These are phyloP conservation scores for Westerdykella sp. DNA, from an alignment of 2,329 filamentous ascomycete species.

Conservation along the genomic window DNA sequence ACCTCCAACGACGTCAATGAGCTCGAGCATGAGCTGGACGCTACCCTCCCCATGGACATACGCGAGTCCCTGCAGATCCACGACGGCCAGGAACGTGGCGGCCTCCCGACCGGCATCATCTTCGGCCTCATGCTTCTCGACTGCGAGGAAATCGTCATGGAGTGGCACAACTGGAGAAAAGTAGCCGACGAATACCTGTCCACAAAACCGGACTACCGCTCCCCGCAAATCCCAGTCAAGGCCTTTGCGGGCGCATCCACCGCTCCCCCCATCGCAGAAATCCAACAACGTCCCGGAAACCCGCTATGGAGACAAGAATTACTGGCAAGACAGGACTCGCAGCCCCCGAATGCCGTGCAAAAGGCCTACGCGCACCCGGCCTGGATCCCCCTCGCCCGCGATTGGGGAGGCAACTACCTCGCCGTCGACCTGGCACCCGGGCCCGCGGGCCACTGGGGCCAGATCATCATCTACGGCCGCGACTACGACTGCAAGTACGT, in stretches of 20 bases:
- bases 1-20: constrained; percentile 95
- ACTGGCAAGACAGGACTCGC: constrained; percentile 74
- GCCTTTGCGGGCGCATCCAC: constrained; percentile 65
- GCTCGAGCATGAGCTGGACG: constrained; percentile 90
- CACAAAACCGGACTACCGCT: constrained; percentile 47
- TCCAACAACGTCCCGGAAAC: constrained; percentile 48
- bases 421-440: constrained; percentile 90
- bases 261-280: constrained; percentile 55
- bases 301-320: constrained; percentile 80
- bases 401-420: constrained; percentile 98
- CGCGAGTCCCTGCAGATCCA: constrained; percentile 86
- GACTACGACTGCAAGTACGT: constrained; percentile 99
- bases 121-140: constrained; percentile 94
- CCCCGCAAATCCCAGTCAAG: constrained; percentile 64
- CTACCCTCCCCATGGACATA: constrained; percentile 86
- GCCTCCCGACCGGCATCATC: constrained; percentile 82
- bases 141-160: constrained; percentile 95
- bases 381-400: constrained; percentile 93
- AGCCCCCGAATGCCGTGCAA: constrained; percentile 79
- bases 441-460: constrained; percentile 85
- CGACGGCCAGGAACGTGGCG: constrained; percentile 95
- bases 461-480: constrained; percentile 91
- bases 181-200: constrained; percentile 86
- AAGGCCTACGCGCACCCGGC: constrained; percentile 88
- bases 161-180: constrained; percentile 93